Conservation (phyloP, 805 yeast species). For the Hanseniaspora valbyensis region DNA sequence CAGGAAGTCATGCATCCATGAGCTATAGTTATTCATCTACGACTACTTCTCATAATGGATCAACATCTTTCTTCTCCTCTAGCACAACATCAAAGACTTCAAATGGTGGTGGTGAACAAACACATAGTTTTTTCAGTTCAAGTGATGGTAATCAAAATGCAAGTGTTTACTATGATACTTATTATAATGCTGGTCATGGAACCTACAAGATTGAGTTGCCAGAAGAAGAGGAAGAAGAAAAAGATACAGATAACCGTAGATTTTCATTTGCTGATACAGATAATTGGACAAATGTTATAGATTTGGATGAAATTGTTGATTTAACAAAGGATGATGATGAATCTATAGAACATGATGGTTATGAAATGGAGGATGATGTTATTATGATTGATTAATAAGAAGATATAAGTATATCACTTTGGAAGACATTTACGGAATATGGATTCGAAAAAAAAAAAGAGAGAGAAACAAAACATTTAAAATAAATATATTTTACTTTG, state of each 20-base stretch:
- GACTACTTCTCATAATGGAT: not conserved
- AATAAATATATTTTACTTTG: no score
- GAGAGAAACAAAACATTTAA: no score
- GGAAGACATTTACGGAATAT: not conserved
- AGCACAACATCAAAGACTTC: not conserved
- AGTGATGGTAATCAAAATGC: not conserved
- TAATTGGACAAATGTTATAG: not conserved
- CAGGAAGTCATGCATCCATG: not conserved
- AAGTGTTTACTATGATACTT: not conserved
- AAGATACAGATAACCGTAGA: not conserved
- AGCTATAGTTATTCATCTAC: not conserved
- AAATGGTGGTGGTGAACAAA: not conserved
- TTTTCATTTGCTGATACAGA: not conserved
- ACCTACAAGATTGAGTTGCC: constrained; percentile 4
- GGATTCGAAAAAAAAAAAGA: not conserved
- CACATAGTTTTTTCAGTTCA: not conserved
- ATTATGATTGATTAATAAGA: not conserved
- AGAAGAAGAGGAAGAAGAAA: not conserved
- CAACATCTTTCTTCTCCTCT: not conserved
- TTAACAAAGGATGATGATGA: not conserved
- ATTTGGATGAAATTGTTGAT: constrained; percentile 1
- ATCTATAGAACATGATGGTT: not conserved
- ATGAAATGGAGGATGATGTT: not conserved
- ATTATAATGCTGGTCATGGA: constrained; percentile 2
- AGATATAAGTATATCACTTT: no score